phyloP scores from a whole-genome alignment of 2,329 filamentous ascomycete genomes.

The Xylariaceae sp. region DNA sequence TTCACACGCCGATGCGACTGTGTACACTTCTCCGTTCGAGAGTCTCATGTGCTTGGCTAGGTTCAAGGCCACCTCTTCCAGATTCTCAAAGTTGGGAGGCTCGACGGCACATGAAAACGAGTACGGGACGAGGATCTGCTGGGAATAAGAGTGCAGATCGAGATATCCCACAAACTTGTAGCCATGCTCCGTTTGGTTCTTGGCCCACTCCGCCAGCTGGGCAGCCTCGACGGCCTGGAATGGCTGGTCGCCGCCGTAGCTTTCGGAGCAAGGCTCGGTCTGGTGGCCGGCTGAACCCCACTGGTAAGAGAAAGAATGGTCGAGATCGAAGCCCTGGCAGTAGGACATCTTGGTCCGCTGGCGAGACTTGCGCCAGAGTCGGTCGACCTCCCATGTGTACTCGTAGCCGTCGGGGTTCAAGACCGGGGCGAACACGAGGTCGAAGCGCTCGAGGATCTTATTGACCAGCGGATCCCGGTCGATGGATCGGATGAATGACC shows the following conservation, averaged over 20 bases:
- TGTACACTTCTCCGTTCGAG: conserved; percentile 70
- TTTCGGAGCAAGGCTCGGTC: conserved; percentile 84
- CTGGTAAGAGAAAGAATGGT: conserved; percentile 77
- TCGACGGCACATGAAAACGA: conserved; percentile 72
- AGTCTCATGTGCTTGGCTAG: conserved; percentile 83
- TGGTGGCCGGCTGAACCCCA: conserved; percentile 67
- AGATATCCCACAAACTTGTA: conserved; percentile 77
- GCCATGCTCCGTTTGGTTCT: conserved; percentile 65
- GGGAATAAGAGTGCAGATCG: conserved; percentile 91
- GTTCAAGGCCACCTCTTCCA: conserved; percentile 83
- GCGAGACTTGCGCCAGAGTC: conserved; percentile 91
- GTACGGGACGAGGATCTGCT: conserved; percentile 91
- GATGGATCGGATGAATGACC: conserved; percentile 79
- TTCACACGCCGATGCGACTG: conserved; percentile 79
- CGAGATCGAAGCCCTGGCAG: conserved; percentile 83
- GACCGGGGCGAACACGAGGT: conserved; percentile 82
- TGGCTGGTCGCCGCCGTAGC: conserved; percentile 74
- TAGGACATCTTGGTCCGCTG: conserved; percentile 77
- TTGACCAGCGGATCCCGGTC: conserved; percentile 67
- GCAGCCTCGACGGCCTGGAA: conserved; percentile 80
- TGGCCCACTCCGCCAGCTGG: conserved; percentile 73
- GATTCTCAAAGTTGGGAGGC: conserved; percentile 83
- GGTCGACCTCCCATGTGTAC: conserved; percentile 87
- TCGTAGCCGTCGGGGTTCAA: conserved; percentile 92
- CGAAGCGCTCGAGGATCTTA: conserved; percentile 74